Conservation (phyloP, 495 filamentous ascomycete genomes). For the Trichocladium antarcticum region DNA sequence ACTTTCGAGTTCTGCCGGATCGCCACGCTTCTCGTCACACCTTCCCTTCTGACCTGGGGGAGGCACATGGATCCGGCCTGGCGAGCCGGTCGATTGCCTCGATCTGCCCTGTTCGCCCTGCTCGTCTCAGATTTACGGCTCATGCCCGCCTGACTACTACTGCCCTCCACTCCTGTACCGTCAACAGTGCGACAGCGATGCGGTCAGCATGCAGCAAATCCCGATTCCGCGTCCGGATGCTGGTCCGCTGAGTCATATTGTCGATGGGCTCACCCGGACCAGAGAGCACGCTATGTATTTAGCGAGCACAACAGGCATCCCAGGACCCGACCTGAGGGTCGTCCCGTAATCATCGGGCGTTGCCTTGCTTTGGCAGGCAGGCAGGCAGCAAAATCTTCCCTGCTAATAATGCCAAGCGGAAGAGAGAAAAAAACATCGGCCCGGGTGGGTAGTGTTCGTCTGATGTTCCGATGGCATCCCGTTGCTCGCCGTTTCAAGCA, state of each 20-base stretch:
- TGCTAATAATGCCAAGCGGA: no score
- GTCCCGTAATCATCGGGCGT: no score
- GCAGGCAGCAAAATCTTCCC: no score
- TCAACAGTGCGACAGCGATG: background rate
- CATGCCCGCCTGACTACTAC: background rate
- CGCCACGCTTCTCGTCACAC: background rate
- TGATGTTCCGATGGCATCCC: slow-evolving; percentile 12
- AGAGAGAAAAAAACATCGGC: no score
- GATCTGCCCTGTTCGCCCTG: background rate
- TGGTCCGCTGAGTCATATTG: background rate
- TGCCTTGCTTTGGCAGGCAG: no score
- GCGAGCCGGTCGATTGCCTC: background rate
- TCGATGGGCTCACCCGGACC: background rate
- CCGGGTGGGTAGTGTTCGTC: background rate
- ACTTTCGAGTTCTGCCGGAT: background rate
- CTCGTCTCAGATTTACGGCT: background rate
- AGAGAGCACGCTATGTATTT: background rate
- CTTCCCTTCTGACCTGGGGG: background rate
- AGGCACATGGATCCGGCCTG: slow-evolving; percentile 8
- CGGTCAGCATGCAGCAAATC: background rate
- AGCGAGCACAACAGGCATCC: no score
- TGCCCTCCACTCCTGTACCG: background rate
- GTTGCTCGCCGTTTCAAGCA: slow-evolving; percentile 26
- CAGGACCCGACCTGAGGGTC: no score
- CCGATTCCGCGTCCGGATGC: background rate